Evolutionary conservation across 202 grass and related monocot species (phyloP).

Genomic region (Panicum virgatum): DNA sequence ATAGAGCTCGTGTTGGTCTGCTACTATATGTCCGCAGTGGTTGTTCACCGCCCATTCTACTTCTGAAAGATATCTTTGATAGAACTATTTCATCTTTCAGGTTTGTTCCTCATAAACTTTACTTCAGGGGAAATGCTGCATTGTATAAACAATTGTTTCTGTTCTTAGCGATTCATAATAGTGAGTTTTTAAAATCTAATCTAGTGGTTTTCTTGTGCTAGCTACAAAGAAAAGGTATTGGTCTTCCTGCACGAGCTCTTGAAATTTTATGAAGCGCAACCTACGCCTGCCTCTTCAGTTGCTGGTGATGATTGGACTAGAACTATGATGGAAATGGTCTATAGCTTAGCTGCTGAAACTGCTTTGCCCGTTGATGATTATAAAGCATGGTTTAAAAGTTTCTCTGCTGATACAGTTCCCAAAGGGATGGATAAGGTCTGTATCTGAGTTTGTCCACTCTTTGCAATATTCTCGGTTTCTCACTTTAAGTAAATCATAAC

Average conservation of each 20-base stretch:
- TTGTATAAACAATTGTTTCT: slow-evolving; percentile 8
- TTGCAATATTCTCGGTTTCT: slow-evolving; percentile 33
- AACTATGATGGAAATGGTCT: slow-evolving; percentile 69
- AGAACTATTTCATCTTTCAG: slow-evolving; percentile 76
- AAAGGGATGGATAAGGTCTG: slow-evolving; percentile 77
- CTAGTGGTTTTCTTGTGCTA: slow-evolving; percentile 51
- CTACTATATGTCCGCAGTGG: slow-evolving; percentile 60
- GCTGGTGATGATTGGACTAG: slow-evolving; percentile 52
- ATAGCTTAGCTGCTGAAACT: slow-evolving; percentile 67
- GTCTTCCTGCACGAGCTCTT: slow-evolving; percentile 75
- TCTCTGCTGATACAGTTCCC: slow-evolving; percentile 61
- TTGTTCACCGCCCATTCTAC: slow-evolving; percentile 53
- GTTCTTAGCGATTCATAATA: slow-evolving; percentile 21
- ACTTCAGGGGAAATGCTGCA: background rate
- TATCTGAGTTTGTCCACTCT: slow-evolving; percentile 23
- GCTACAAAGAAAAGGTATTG: slow-evolving; percentile 72
- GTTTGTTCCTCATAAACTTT: slow-evolving; percentile 34
- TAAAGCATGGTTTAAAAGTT: slow-evolving; percentile 62
- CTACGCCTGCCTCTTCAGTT: slow-evolving; percentile 43
- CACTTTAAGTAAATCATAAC: slow-evolving; percentile 13
- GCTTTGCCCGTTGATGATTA: slow-evolving; percentile 72
- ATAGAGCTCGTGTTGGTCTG: slow-evolving; percentile 84
- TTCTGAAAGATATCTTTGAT: slow-evolving; percentile 77
- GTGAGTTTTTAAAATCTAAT: slow-evolving; percentile 27
- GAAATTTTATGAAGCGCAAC: slow-evolving; percentile 73